Evolutionary conservation across 371 early-diverging fungal species (phyloP), one percentile per base, ranked within the genome.

Genomic region (Blastocladiella emersonii): DNA sequence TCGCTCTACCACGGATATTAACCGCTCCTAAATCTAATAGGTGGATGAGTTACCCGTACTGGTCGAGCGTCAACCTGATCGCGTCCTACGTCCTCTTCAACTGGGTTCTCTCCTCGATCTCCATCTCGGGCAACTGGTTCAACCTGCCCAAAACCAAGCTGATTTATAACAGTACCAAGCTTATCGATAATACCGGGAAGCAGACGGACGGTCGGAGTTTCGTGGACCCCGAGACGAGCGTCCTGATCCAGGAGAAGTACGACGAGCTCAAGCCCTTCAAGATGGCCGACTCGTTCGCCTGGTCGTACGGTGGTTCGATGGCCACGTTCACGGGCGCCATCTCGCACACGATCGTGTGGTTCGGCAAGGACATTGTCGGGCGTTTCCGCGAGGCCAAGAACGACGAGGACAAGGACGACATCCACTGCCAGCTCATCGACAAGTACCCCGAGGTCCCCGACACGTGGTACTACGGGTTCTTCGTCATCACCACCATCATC

Each of bases 381-480:
- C 57, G 37, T 4, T 34, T 57, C 25, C 36, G 57, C 21, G 12
- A 12, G 30, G 25, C 34, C 25, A 7, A 17, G 36, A 21, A 25
- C 21, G 57, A 17, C 21, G 12, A 37, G 21, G 57, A 57, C n/a
- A n/a, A n/a, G 21, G 37, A 34, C 21, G 61, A 79, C 32, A 77
- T 69, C n/a, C 87, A 87, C 64, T 76, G 76, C 30, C 84, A 85
- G 65, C 82, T 88, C 34, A 57, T 57, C 15, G 57, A 57, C 57
- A 35, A 34, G 25, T 57, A 57, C 37, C 37, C 37, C 2, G 34
- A 57, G 37, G 57, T 57, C 30, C 91, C 91, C 4, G 72, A 73
- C 45, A 85, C 83, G 83, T 89, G 91, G 91, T 89, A 89, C 55
- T 70, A 74, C 48, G 53, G 65, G 13, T 68, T 85, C 41, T 88